These are phyloP conservation scores for Umbelopsis vinacea DNA, from an alignment of 192 early-diverging fungal genomes.

Conservation along the genomic window DNA sequence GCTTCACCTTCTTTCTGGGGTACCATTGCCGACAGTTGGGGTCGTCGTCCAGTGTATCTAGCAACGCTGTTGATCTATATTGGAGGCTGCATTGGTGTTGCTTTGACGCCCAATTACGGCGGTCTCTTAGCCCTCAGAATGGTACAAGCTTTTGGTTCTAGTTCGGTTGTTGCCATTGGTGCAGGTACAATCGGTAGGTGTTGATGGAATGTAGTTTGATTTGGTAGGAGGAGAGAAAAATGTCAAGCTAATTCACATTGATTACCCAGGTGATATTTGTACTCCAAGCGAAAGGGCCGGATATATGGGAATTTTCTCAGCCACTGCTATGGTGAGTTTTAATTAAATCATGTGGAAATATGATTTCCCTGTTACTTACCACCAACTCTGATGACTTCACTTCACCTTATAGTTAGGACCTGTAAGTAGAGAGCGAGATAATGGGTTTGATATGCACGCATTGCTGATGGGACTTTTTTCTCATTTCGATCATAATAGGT, in stretches of 20 bases:
- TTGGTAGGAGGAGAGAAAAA: no score
- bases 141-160: conserved; percentile 48
- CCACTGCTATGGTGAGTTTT: conserved; percentile 2
- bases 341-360: no score
- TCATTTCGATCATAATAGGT: neutral
- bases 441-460: no score
- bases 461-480: no score
- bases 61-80: conserved; percentile 38
- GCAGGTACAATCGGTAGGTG: conserved; percentile 12
- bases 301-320: conserved; percentile 12
- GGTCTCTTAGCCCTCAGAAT: conserved; percentile 40
- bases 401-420: neutral
- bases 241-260: neutral
- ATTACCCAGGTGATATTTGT: conserved; percentile 2
- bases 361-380: no score
- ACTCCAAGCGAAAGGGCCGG: conserved; percentile 13
- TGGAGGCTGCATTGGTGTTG: conserved; percentile 40
- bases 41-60: conserved; percentile 46
- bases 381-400: no score
- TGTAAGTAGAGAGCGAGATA: neutral
- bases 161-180: conserved; percentile 49
- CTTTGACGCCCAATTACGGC: conserved; percentile 32
- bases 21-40: conserved; percentile 43
- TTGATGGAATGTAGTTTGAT: neutral
- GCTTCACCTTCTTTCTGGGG: conserved; percentile 49